Evolutionary conservation across 164 flowering plant species (phyloP), one percentile per base, ranked within the genome.

Genomic region (Kingdonia uniflora): DNA sequence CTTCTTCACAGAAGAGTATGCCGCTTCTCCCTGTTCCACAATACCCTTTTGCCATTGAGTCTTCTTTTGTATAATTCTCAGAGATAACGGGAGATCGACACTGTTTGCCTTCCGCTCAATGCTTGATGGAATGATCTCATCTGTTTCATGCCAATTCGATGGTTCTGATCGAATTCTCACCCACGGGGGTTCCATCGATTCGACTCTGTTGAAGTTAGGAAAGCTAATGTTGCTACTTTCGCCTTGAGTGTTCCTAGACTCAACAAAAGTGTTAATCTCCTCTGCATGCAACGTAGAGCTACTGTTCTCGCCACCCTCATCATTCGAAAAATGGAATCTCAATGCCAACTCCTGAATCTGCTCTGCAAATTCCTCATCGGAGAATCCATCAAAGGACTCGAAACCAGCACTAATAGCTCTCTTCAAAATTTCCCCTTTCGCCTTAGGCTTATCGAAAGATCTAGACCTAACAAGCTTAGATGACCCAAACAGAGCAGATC

Each of bases 11-110:
- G 96, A 87, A 57, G 81, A 79, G 59, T 54, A 84, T 11, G 90
- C 92, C 0, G 86, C 71, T 45, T 80, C 95, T 14, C 84, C 80
- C 2, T 71, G 85, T 14, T 71, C 88, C 29, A 58, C 49, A 2
- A 82, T 55, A 0, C 77, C 83, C 13, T 80, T 76, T 20, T 71
- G 42, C 98, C 74, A 78, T 54, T 67, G 69, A 53, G 73, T 62
- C 69, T 81, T 81, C 64, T 60, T 65, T 78, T 86, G 69, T 42
- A 92, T 71, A 17, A 87, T 81, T 25, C 95, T 63, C 3, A 82
- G 80, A 12, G 96, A 85, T 0, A 87, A 15, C 7, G 98, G 90
- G 19, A 88, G 66, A 17, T 84, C 94, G 2, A 82, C 80, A 55
- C 81, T 75, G 61, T 76, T 82, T 22, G 95, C 90, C 73, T 69